These are phyloP conservation scores for Hortiboletus flavorubellus DNA, from an alignment of 768 basidiomycete genomes.

Conservation along the genomic window DNA sequence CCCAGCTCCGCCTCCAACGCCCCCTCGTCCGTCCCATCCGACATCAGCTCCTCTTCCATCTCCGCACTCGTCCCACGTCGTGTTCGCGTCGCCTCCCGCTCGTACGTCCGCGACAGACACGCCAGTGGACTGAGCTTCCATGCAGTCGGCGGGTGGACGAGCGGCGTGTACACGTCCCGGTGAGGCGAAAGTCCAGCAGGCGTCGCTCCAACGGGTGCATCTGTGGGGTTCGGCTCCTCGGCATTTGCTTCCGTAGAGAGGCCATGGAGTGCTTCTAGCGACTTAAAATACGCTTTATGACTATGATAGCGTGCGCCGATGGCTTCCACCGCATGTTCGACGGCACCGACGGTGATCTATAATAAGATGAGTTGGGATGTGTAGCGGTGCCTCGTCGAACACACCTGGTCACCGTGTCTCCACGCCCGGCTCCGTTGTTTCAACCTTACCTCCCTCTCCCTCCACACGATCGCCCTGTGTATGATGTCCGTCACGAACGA, in stretches of 20 bases:
- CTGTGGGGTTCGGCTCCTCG: conserved; percentile 13
- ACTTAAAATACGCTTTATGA: conserved; percentile 42
- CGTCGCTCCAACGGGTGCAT: background rate
- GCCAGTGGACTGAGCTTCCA: conserved; percentile 10
- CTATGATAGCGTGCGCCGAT: conserved; percentile 39
- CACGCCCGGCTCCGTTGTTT: conserved; percentile 63
- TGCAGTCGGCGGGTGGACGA: conserved; percentile 31
- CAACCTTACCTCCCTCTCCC: conserved; percentile 55
- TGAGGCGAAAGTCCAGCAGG: conserved; percentile 18
- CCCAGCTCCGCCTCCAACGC: conserved; percentile 37
- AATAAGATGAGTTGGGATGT: conserved; percentile 2
- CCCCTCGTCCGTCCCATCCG: conserved; percentile 37
- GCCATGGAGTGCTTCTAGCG: conserved; percentile 24
- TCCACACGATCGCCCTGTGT: conserved; percentile 48
- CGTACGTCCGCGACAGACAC: conserved; percentile 24
- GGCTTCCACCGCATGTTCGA: conserved; percentile 48
- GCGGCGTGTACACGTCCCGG: conserved; percentile 35
- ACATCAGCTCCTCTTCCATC: conserved; percentile 22
- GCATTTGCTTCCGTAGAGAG: background rate
- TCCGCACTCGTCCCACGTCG: conserved; percentile 20
- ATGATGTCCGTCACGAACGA: conserved; percentile 52
- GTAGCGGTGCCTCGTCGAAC: background rate
- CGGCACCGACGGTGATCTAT: conserved; percentile 43
- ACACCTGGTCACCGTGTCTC: conserved; percentile 45
- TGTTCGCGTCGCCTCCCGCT: conserved; percentile 16